phyloP scores from a whole-genome alignment of 148 eudicot species.

The Chenopodium suecicum region DNA sequence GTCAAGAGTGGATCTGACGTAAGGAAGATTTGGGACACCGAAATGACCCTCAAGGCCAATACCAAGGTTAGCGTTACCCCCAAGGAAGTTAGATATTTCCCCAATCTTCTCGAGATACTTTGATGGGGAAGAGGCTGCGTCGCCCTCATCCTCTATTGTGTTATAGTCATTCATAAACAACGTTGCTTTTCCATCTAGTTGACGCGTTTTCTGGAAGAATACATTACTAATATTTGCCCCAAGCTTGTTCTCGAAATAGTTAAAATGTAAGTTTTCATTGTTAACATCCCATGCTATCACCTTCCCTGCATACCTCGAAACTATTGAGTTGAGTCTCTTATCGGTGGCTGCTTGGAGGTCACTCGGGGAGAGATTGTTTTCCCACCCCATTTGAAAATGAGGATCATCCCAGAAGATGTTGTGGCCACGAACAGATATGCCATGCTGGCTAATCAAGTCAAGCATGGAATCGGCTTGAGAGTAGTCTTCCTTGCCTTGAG shows the following conservation, averaged over 20 bases:
- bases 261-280: constrained; percentile 54
- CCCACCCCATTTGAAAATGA: constrained; percentile 36
- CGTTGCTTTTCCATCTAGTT: constrained; percentile 22
- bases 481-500: constrained; percentile 44
- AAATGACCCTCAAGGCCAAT: constrained; percentile 52
- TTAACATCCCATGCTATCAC: constrained; percentile 64
- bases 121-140: constrained; percentile 32
- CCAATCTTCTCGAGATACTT: constrained; percentile 38
- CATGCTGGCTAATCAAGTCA: constrained; percentile 17
- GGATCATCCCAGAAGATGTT: constrained; percentile 60
- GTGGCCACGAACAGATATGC: constrained; percentile 53
- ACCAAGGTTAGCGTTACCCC: constrained; percentile 11
- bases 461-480: constrained; percentile 46
- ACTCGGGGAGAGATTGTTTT: constrained; percentile 18
- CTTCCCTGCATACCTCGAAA: constrained; percentile 29
- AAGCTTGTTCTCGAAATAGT: constrained; percentile 36
- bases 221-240: constrained; percentile 23
- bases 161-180: constrained; percentile 61
- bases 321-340: constrained; percentile 33
- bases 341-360: constrained; percentile 25
- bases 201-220: constrained; percentile 24
- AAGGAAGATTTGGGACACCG: constrained; percentile 29
- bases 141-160: constrained; percentile 44
- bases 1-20: constrained; percentile 44
- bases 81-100: constrained; percentile 18